Conservation (phyloP, 345 rosid genomes). For the Physaria fendleri region DNA sequence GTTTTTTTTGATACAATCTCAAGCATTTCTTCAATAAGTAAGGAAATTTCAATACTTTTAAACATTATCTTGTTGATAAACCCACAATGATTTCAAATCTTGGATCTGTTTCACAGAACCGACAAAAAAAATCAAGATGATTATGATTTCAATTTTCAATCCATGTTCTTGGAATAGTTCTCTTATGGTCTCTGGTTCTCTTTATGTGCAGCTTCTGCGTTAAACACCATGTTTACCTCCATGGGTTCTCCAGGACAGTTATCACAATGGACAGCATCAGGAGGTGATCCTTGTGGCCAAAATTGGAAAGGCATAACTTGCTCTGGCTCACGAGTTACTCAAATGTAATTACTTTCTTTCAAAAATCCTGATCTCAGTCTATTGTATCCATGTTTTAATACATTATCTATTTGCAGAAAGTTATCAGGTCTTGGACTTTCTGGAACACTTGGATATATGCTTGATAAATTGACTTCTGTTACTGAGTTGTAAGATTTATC, state of each 20-base stretch:
- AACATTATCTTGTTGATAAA: background rate
- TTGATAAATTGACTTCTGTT: constrained; percentile 45
- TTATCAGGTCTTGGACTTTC: constrained; percentile 67
- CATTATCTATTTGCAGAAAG: constrained; percentile 44
- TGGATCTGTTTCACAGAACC: constrained; percentile 25
- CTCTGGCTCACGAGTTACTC: constrained; percentile 63
- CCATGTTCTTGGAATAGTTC: background rate
- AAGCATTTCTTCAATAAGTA: constrained; percentile 1
- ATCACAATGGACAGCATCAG: constrained; percentile 55
- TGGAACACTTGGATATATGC: constrained; percentile 55
- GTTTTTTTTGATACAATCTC: background rate
- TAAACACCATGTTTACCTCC: constrained; percentile 47
- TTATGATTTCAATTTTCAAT: constrained; percentile 4
- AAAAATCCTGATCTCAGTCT: background rate
- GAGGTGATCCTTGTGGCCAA: constrained; percentile 88
- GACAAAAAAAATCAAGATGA: background rate
- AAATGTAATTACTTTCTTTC: constrained; percentile 50
- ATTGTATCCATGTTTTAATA: background rate
- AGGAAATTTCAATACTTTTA: background rate
- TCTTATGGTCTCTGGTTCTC: constrained; percentile 11
- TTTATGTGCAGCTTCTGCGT: constrained; percentile 61
- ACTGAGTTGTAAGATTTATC: constrained; percentile 66
- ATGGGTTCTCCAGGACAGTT: constrained; percentile 59
- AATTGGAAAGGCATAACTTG: constrained; percentile 88
- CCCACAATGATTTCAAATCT: background rate